Evolutionary conservation across 2,329 filamentous ascomycete species (phyloP), one percentile per base, ranked within the genome.

Genomic region (Phymatotrichopsis omnivora): DNA sequence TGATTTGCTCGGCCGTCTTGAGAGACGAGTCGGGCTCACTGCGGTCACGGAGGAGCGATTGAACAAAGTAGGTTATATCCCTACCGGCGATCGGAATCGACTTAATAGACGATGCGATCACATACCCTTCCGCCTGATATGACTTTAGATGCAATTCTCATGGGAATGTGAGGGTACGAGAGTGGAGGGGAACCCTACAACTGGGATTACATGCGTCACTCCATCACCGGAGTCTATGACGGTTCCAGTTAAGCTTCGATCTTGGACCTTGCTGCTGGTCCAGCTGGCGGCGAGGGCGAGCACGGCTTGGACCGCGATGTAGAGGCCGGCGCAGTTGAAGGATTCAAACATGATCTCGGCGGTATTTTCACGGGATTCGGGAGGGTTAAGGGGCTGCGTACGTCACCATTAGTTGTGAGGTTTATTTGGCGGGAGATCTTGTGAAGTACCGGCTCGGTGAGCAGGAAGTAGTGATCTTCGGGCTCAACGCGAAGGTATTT

Each of bases 311-410:
- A 98, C 91, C 35, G 91, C 91, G 63, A 98, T 98, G 68, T 98
- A 98, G 56, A 98, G 80, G 68, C 91, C 91, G 47, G 91, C 89
- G 65, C 91, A 96, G 70, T 98, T 98, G 74, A 98, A 98, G 3
- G 91, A 96, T 64, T 98, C 91, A 69, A 98, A 98, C 78, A 98
- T 95, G 67, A 98, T 98, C 65, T 98, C 91, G 65, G 91, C 91
- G 20, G 91, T 96, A 65, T 94, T 95, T 68, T 98, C 91, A 62
- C 91, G 86, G 68, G 98, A 96, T 69, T 98, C 91, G 22, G 91
- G 91, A 27, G 91, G 91, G 66, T 98, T 98, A 62, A 98, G 74
- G 55, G 91, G 91, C 84, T 94, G 58, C 7, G 16, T n/a, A n/a
- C n/a, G n/a, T n/a, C n/a, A n/a, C n/a, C n/a, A n/a, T n/a, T n/a